These are phyloP conservation scores for Mucor lusitanicus DNA, from an alignment of 371 early-diverging fungal species.

Conservation along the genomic window DNA sequence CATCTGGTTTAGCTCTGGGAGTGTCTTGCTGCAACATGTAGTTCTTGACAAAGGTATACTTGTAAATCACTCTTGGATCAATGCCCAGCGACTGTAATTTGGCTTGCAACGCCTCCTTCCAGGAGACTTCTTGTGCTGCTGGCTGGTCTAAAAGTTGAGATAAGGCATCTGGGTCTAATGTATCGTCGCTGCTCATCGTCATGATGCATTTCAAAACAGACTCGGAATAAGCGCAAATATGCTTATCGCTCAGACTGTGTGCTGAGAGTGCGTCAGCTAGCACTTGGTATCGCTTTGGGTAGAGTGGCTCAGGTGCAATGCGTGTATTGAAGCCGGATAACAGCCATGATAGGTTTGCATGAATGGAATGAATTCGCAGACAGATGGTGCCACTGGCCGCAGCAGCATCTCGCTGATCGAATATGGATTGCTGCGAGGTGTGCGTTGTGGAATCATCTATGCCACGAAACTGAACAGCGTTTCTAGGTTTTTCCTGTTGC, in stretches of 20 bases:
- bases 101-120: neutral
- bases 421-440: neutral
- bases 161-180: neutral
- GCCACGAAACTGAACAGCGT: neutral
- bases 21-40: neutral
- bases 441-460: neutral
- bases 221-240: conserved; percentile 5
- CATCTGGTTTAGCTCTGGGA: neutral
- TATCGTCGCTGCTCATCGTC: neutral
- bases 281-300: conserved; percentile 15
- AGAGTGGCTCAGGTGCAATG: conserved; percentile 24
- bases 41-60: conserved; percentile 6
- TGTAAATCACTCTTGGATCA: conserved; percentile 11
- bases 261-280: neutral
- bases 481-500: neutral
- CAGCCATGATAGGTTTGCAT: conserved; percentile 36
- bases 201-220: conserved; percentile 2
- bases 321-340: conserved; percentile 28
- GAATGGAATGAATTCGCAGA: conserved; percentile 21
- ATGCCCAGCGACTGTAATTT: neutral
- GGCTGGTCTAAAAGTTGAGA: neutral
- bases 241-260: neutral
- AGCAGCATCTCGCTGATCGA: neutral
- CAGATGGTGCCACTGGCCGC: neutral
- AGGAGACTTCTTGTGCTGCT: neutral